phyloP scores from a whole-genome alignment of 345 rosid genomes.

The Zanthoxylum bungeanum region DNA sequence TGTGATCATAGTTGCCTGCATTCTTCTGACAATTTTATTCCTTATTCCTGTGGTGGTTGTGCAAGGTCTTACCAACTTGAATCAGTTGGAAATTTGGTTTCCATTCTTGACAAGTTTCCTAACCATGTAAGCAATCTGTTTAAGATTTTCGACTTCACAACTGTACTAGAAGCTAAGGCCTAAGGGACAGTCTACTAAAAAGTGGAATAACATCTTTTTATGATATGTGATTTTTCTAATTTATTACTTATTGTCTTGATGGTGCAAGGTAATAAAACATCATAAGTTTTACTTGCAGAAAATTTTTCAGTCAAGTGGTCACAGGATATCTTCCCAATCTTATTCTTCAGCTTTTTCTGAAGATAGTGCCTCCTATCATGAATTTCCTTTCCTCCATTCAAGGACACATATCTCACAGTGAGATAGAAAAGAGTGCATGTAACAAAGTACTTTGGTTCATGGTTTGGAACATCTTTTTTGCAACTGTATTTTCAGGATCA shows the following conservation, averaged over 20 bases:
- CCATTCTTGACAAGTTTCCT: slow-evolving; percentile 79
- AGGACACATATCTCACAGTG: slow-evolving; percentile 83
- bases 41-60: slow-evolving; percentile 87
- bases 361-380: slow-evolving; percentile 86
- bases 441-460: slow-evolving; percentile 95
- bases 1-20: slow-evolving; percentile 59
- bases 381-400: slow-evolving; percentile 89
- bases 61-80: slow-evolving; percentile 92
- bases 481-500: slow-evolving; percentile 91
- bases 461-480: slow-evolving; percentile 91
- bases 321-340: slow-evolving; percentile 97
- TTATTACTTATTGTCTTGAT: background rate
- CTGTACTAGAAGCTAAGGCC: background rate
- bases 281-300: slow-evolving; percentile 51
- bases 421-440: slow-evolving; percentile 86
- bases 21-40: slow-evolving; percentile 75
- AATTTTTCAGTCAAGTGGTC: slow-evolving; percentile 61
- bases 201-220: background rate
- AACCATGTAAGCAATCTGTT: slow-evolving; percentile 51
- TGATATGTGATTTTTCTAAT: background rate
- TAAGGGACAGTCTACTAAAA: background rate
- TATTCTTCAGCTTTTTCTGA: slow-evolving; percentile 76
- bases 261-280: slow-evolving; percentile 15
- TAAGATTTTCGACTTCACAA: slow-evolving; percentile 5
- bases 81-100: slow-evolving; percentile 69